Base-by-base conservation (phyloP, 495 filamentous ascomycete genomes). In the Xylaria longipes region DNA sequence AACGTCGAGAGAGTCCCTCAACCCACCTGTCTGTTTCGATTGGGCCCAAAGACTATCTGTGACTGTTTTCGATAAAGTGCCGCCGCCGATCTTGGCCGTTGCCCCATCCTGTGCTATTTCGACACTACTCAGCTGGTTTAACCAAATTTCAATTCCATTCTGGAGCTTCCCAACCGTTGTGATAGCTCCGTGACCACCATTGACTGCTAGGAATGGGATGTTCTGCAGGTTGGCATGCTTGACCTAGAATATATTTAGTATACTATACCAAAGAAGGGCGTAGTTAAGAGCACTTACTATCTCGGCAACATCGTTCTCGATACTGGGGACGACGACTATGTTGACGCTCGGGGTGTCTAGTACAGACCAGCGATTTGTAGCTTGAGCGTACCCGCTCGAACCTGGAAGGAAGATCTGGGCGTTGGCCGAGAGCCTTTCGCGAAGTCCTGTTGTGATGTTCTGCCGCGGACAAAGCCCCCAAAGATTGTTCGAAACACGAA, bases 81-180 rank as follows among this genome's bases (percentile, higher is more conserved):
- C 88, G 29, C 86, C 88, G 15, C 85, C 86, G 61, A 89, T 76
- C 1, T 72, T 83, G 22, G 81, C 86, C 1, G 84, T 84, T 5
- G 82, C 75, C 7, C 81, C 84, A 69, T 85, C 80, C 12, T 73
- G 22, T 0, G 81, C 74, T 25, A 89, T 77, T 7, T 79, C 65
- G 35, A 86, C 78, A 35, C 73, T 76, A 74, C 76, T 82, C 43
- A 86, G 72, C 58, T 81, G 72, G 39, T 71, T 73, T 67, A 87
- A 43, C 68, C 75, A 78, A 39, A 87, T 87, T 7, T 80, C 78
- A 48, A 89, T 83, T 9, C 85, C 86, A 63, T 81, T 64, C 15
- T 79, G 35, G 72, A 87, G 77, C 12, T 80, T 82, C 6, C 79
- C 79, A 17, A 86, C 70, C 0, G 78, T 78, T 27, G 73, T 76